These are phyloP conservation scores for Tetraselmis striata DNA, from an alignment of 139 green algal species.

Conservation along the genomic window DNA sequence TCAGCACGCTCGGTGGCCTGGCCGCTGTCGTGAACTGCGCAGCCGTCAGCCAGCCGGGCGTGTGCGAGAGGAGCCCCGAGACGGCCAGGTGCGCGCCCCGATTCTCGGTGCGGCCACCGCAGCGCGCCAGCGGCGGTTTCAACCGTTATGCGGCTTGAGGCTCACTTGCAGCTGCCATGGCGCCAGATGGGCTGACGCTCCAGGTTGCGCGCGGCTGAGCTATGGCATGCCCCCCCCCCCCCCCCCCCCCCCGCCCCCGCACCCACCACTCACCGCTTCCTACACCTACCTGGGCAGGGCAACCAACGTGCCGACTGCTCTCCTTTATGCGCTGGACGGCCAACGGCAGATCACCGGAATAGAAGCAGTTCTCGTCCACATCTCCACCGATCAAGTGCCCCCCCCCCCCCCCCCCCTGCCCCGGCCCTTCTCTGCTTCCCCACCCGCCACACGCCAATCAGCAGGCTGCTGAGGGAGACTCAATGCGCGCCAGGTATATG, in stretches of 20 bases:
- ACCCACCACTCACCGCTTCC: too few species aligned
- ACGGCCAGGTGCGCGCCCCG: slow-evolving; percentile 21
- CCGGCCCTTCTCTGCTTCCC: too few species aligned
- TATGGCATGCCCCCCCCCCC: too few species aligned
- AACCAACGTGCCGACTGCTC: slow-evolving; percentile 44
- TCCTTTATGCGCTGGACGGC: slow-evolving; percentile 32
- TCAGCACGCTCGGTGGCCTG: slow-evolving; percentile 23
- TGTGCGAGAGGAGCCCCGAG: slow-evolving; percentile 51
- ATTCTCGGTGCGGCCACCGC: too few species aligned
- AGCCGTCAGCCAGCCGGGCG: slow-evolving; percentile 44
- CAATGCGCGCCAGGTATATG: slow-evolving; percentile 41
- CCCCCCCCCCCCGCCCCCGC: too few species aligned
- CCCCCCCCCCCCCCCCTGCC: not conserved
- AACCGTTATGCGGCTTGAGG: too few species aligned
- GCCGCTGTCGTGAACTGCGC: slow-evolving; percentile 61
- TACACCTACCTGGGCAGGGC: slow-evolving; percentile 8
- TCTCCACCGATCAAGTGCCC: slow-evolving; percentile 71
- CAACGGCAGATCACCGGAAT: slow-evolving; percentile 2
- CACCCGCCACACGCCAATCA: too few species aligned
- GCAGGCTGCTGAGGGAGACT: not conserved
- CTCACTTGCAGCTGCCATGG: not conserved
- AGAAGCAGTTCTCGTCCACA: slow-evolving; percentile 52
- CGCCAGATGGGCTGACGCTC: not conserved
- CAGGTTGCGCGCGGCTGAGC: not conserved
- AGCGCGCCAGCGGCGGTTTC: too few species aligned